phyloP scores from a whole-genome alignment of 75 land plant genomes.

The Chamaecyparis obtusa region DNA sequence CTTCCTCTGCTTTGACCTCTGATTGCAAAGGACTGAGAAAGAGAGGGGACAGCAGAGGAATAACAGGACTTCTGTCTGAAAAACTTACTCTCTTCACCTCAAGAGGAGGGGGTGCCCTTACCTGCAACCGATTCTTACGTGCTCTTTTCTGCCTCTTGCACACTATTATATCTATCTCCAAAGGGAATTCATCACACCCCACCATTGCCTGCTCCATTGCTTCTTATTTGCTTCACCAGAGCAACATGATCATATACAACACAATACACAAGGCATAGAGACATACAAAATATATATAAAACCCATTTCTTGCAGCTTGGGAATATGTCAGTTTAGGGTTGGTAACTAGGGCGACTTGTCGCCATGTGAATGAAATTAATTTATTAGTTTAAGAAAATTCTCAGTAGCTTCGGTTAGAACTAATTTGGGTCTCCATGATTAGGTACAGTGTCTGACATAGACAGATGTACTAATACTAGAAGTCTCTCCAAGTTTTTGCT shows the following conservation, averaged over 20 bases:
- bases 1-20: neutral
- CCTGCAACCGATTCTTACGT: neutral
- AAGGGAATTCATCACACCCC: neutral
- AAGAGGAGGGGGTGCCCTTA: neutral
- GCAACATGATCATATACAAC: neutral
- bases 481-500: no score
- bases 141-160: neutral
- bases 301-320: neutral
- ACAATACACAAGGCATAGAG: neutral
- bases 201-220: neutral
- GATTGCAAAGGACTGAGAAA: neutral
- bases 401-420: neutral
- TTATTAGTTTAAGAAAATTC: neutral
- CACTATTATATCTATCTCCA: neutral
- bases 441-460: neutral
- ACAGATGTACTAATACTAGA: neutral
- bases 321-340: neutral
- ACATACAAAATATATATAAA: neutral
- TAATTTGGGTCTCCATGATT: neutral
- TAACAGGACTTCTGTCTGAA: neutral
- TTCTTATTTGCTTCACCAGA: neutral
- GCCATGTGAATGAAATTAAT: neutral
- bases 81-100: neutral
- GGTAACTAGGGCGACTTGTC: neutral
- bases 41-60: neutral